Conservation (phyloP, 140 eudicot genomes). For the Stevia rebaudiana region DNA sequence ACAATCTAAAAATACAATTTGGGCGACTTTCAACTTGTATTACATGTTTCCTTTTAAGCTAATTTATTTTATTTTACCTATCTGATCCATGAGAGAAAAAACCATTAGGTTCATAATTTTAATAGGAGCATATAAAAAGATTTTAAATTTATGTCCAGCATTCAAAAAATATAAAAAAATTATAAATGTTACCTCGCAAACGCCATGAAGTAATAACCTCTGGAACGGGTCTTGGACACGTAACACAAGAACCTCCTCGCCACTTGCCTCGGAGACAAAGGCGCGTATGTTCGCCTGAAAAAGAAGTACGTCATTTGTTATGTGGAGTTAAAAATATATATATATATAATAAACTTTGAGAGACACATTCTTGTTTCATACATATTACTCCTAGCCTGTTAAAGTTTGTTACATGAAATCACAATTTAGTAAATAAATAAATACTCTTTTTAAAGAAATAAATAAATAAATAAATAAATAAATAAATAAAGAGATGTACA, state of each 20-base stretch:
- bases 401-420: not conserved
- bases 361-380: not conserved
- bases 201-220: slow-evolving; percentile 88
- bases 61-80: not conserved
- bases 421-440: no score
- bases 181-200: slow-evolving; percentile 66
- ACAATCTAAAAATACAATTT: not conserved
- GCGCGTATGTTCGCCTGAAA: slow-evolving; percentile 63
- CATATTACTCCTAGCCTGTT: not conserved
- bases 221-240: slow-evolving; percentile 81
- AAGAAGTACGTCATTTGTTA: not conserved
- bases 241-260: slow-evolving; percentile 51
- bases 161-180: not conserved
- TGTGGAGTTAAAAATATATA: not conserved
- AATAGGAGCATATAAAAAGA: not conserved
- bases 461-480: no score
- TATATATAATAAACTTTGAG: no score
- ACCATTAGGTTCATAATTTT: not conserved
- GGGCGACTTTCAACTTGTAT: not conserved
- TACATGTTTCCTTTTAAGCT: not conserved
- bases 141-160: not conserved
- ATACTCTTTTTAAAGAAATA: no score
- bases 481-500: no score
- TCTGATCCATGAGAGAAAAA: not conserved
- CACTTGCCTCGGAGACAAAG: slow-evolving; percentile 47